Conservation (phyloP, 768 basidiomycete genomes). For the Gautieria morchelliformis region DNA sequence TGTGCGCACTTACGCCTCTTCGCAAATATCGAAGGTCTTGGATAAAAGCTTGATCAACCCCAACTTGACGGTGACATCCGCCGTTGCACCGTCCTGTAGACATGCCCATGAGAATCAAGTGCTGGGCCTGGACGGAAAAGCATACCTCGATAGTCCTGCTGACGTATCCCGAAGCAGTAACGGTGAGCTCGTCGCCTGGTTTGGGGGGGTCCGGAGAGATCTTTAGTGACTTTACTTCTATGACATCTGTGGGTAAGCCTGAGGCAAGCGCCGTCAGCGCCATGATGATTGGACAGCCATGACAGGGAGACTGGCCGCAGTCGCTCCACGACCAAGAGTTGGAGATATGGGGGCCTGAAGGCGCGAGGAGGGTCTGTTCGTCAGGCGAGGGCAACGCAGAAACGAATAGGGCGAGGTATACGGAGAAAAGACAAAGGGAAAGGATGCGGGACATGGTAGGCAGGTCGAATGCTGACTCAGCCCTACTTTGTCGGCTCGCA, state of each 20-base stretch:
- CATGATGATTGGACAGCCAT: neutral
- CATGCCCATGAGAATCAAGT: neutral
- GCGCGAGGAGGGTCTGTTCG: constrained; percentile 25
- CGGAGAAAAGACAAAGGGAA: constrained; percentile 17
- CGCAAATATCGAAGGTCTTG: constrained; percentile 81
- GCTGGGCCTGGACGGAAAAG: neutral
- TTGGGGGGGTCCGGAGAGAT: constrained; percentile 83
- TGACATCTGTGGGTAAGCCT: constrained; percentile 37
- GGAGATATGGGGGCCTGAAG: constrained; percentile 23
- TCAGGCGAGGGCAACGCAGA: constrained; percentile 15
- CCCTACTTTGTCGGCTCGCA: neutral
- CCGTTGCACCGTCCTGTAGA: constrained; percentile 79
- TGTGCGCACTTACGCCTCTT: constrained; percentile 75
- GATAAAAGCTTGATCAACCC: constrained; percentile 82
- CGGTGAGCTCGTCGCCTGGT: constrained; percentile 82
- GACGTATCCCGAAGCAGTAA: constrained; percentile 61
- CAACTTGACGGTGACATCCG: constrained; percentile 86
- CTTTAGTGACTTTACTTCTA: constrained; percentile 61
- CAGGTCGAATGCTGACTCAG: neutral
- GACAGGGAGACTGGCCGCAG: constrained; percentile 57
- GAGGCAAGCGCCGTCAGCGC: constrained; percentile 1
- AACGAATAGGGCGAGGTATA: constrained; percentile 11
- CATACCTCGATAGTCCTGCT: constrained; percentile 55
- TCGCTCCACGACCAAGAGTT: constrained; percentile 56
- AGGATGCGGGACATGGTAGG: constrained; percentile 18